Evolutionary conservation across 1,139 yeast species (phyloP).

Genomic region (Chernovozyma aurita): DNA sequence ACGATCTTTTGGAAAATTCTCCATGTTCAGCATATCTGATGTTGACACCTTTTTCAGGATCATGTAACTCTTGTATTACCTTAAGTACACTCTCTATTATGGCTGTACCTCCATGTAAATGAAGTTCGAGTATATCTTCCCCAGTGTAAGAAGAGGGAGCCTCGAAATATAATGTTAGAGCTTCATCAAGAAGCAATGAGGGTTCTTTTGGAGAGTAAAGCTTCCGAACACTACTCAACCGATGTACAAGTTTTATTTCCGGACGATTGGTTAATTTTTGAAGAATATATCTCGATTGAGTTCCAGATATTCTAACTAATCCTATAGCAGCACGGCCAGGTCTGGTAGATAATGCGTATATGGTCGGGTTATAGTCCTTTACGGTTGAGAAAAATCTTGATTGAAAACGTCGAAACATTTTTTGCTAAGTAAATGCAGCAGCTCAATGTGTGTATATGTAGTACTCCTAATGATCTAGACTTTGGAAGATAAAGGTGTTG

Average conservation of each 20-base stretch:
- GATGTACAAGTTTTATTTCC: conserved; percentile 36
- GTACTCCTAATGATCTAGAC: too few relatives aligned
- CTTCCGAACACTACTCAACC: conserved; percentile 55
- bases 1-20: conserved; percentile 85
- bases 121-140: conserved; percentile 83
- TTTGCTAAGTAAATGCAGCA: too few relatives aligned
- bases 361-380: conserved; percentile 47
- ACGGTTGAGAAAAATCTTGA: neutral
- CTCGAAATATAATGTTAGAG: conserved; percentile 63
- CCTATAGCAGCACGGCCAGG: conserved; percentile 84
- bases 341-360: conserved; percentile 86
- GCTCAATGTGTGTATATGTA: too few relatives aligned
- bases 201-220: conserved; percentile 37
- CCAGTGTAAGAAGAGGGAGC: conserved; percentile 90
- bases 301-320: conserved; percentile 78
- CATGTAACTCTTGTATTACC: conserved; percentile 55
- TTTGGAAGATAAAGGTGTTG: too few relatives aligned
- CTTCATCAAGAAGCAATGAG: conserved; percentile 61
- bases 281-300: conserved; percentile 47
- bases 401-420: too few relatives aligned
- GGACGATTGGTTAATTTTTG: conserved; percentile 39
- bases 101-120: conserved; percentile 91
- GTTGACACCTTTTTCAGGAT: conserved; percentile 30
- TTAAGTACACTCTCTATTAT: conserved; percentile 65
- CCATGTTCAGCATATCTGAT: conserved; percentile 89